Evolutionary conservation across 179 eudicot species (phyloP), one percentile per base, ranked within the genome.

Genomic region (Camellia oleifera): DNA sequence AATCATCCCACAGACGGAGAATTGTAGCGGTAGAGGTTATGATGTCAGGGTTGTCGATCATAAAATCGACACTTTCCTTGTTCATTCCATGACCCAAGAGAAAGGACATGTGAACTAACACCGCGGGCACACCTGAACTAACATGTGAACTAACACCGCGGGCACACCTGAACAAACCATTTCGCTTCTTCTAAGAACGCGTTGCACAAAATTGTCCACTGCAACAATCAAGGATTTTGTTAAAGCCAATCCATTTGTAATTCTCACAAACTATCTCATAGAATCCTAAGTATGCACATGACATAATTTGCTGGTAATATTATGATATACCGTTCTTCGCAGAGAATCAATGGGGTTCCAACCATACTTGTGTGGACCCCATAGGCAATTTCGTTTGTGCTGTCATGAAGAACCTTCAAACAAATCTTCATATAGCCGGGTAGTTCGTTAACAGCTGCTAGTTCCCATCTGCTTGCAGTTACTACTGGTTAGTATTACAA

Each of bases 361-460:
- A 12, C 92, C 90, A 64, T 90, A 79, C 11, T 65, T 5, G 63
- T 11, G 64, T 63, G 72, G 50, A 81, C 72, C 20, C 68, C 75
- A n/a, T 78, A 4, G 75, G 87, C 83, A 1, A 85, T 85, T 71
- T 87, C 87, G 23, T 84, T 62, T 3, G 83, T 88, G 18, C 75
- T 60, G 20, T 89, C 84, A 62, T 80, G 72, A 61, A 93, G 87
- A 14, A 85, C 88, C 78, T 78, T 86, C 46, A 89, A 84, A 66
- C 89, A 83, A 23, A 72, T 32, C 72, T 81, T 91, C 92, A 91
- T 92, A 84, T 83, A 89, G 64, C 86, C 79, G 10, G 91, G 90
- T 18, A 88, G 75, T 75, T 72, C 20, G 6, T 83, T 81, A 23
- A 75, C 10, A 50, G 81, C 82, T 62, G 58, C 72, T 20, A 74